Evolutionary conservation across 306 rosid genomes (phyloP).

Genomic region (Acacia acuminata): DNA sequence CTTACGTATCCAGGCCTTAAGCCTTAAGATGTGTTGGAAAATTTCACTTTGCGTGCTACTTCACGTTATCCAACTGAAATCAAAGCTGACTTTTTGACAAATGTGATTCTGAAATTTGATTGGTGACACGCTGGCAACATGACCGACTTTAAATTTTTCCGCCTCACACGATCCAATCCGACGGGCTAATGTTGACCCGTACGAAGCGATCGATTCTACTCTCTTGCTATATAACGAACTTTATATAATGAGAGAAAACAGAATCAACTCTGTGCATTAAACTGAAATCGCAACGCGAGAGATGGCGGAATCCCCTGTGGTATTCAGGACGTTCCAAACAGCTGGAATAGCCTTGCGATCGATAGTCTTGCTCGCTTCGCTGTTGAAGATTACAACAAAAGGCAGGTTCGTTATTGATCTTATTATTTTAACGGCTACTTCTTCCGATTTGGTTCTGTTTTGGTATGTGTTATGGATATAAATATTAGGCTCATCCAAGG

Average conservation of each 20-base stretch:
- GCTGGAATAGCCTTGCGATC: conserved; percentile 34
- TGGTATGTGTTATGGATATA: no score
- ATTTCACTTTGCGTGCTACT: not conserved
- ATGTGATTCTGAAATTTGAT: not conserved
- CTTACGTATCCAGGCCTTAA: not conserved
- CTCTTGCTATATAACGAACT: not conserved
- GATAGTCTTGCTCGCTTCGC: conserved; percentile 46
- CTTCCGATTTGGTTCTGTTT: not conserved
- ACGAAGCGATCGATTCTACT: no score
- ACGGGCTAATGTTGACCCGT: no score
- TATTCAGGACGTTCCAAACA: conserved; percentile 17
- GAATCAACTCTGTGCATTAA: no score
- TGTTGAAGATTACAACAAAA: conserved; percentile 41
- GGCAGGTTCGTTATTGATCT: conserved; percentile 25
- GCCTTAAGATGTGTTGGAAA: not conserved
- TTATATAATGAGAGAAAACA: no score
- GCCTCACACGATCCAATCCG: no score
- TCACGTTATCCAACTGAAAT: not conserved
- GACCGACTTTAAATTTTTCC: no score
- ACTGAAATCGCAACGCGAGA: no score
- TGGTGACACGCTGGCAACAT: no score
- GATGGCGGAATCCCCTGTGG: conserved; percentile 35
- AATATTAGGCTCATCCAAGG: no score
- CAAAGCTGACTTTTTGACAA: not conserved
- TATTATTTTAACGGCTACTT: not conserved